phyloP scores from a whole-genome alignment of 345 rosid genomes.

The Pistacia vera region DNA sequence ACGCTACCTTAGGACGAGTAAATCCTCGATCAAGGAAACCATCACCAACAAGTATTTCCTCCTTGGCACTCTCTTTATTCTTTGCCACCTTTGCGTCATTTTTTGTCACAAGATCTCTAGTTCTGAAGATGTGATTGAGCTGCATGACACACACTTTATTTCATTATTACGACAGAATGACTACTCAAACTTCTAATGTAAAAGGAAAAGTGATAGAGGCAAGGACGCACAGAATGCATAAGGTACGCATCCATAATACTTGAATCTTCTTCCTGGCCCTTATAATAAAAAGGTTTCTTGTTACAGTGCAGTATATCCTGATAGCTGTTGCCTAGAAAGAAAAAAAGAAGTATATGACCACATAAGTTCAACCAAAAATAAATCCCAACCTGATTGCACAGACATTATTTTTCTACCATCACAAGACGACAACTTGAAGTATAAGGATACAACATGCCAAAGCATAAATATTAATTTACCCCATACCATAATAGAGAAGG shows the following conservation, averaged over 20 bases:
- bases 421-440: background rate
- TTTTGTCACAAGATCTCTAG: constrained; percentile 73
- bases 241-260: constrained; percentile 75
- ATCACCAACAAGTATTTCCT: constrained; percentile 54
- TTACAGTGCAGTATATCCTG: constrained; percentile 79
- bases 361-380: constrained; percentile 13
- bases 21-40: constrained; percentile 85
- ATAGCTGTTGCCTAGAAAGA: constrained; percentile 67
- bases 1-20: constrained; percentile 92
- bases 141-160: constrained; percentile 45
- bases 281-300: constrained; percentile 83
- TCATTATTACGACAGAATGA: constrained; percentile 15
- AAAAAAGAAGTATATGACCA: constrained; percentile 16
- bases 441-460: background rate
- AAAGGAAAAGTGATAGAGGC: constrained; percentile 16
- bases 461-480: background rate
- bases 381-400: constrained; percentile 1
- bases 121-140: constrained; percentile 86
- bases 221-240: constrained; percentile 79
- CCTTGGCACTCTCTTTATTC: constrained; percentile 46
- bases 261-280: constrained; percentile 80
- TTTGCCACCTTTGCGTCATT: constrained; percentile 74
- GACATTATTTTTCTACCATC: background rate
- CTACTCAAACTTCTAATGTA: constrained; percentile 8
- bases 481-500: background rate